Evolutionary conservation across 371 early-diverging fungal genomes (phyloP), one percentile per base, ranked within the genome.

Genomic region (Entomophthora muscae): DNA sequence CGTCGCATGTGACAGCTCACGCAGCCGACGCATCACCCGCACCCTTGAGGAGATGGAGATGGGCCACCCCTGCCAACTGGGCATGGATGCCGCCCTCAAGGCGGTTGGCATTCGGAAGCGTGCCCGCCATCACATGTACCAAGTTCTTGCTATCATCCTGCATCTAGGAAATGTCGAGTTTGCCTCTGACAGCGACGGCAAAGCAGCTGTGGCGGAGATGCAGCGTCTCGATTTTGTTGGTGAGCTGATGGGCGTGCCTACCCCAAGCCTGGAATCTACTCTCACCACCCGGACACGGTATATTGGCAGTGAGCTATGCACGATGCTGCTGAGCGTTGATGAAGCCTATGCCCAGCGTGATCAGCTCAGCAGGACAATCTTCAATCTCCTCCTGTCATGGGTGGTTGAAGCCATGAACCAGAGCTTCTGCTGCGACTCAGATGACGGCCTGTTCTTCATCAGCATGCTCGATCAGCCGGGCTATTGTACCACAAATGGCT

Each of bases 331-430:
- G 30, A 84, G 90, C 68, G 75, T 81, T 3, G 82, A 83, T 26
- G 82, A 80, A 51, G 90, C 93, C 0, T 65, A 69, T 2, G 60
- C 65, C 1, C 93, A 91, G 69, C 77, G 93, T n/a, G 91, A 93
- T 67, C 73, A 76, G 0, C 75, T 95, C 2, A 88, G 89, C 5
- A 73, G 77, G 31, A 73, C 79, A 3, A 76, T 95, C 10, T 94
- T 93, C 69, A 81, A 84, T 13, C 78, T 92, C 13, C 67, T 94
- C 32, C 85, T 91, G 68, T 77, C 82, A 21, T 95, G 93, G 89
- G 67, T 96, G 22, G 82, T 93, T 13, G 95, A 94, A 68, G 83
- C 83, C 57, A 76, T 91, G 71, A 95, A 95, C 71, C 70, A 73
- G 24, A 82, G 85, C 52, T 75, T 91, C 31, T 82, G 81, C 66